Conservation (phyloP, 2,329 filamentous ascomycete species). For the Neophaeococcomyces aloes region DNA sequence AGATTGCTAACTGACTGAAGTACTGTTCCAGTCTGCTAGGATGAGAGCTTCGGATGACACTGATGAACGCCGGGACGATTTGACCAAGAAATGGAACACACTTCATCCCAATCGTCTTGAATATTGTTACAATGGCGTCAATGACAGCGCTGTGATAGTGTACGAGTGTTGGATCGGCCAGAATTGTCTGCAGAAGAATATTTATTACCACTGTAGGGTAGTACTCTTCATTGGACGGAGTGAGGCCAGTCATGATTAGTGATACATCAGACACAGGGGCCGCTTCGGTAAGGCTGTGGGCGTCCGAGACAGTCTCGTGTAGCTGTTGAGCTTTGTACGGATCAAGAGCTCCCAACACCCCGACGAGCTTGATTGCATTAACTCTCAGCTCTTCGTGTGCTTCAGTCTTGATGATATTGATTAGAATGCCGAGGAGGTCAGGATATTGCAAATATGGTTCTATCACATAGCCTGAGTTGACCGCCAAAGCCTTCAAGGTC, state of each 20-base stretch:
- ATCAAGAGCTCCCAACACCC: constrained; percentile 86
- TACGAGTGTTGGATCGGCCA: constrained; percentile 79
- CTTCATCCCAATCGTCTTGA: constrained; percentile 88
- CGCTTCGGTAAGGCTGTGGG: constrained; percentile 58
- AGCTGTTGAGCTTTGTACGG: constrained; percentile 80
- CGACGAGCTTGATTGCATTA: constrained; percentile 93
- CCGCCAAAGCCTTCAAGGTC: constrained; percentile 82
- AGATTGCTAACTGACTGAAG: constrained; percentile 87
- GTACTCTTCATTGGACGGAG: constrained; percentile 94
- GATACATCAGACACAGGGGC: constrained; percentile 79
- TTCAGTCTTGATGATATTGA: constrained; percentile 89
- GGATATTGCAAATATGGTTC: constrained; percentile 92
- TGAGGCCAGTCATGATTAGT: constrained; percentile 93
- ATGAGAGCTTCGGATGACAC: constrained; percentile 74
- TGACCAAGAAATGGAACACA: constrained; percentile 90
- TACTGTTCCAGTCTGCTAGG: constrained; percentile 78
- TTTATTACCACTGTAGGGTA: constrained; percentile 98
- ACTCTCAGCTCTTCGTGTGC: constrained; percentile 75
- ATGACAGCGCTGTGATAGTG: constrained; percentile 91
- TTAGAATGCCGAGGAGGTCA: constrained; percentile 79
- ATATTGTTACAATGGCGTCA: constrained; percentile 97
- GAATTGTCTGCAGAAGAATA: constrained; percentile 71
- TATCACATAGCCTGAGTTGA: constrained; percentile 96
- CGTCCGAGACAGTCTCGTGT: constrained; percentile 76
- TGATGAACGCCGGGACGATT: constrained; percentile 87